These are phyloP conservation scores for Dendrobium officinale DNA, from an alignment of 106 monocot genomes.

Conservation along the genomic window DNA sequence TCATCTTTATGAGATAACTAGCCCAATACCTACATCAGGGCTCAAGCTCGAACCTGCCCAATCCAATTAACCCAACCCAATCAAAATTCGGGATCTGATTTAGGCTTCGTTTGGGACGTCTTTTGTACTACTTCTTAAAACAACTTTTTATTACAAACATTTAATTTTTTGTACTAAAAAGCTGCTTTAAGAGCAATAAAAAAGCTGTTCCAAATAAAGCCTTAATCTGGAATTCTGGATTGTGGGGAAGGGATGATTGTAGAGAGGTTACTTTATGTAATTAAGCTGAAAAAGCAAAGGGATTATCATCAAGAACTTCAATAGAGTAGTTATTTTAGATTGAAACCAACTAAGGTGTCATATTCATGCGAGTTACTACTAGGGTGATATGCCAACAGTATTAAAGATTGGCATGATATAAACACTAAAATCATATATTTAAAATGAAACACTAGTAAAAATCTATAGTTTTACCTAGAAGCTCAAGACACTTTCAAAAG, in stretches of 20 bases:
- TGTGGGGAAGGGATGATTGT: no score
- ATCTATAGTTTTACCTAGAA: neutral
- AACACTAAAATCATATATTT: constrained; percentile 1
- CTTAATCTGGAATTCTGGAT: no score
- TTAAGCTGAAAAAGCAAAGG: neutral
- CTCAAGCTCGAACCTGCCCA: neutral
- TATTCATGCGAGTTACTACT: neutral
- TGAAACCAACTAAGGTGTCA: no score
- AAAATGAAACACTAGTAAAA: neutral
- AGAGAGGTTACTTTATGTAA: neutral
- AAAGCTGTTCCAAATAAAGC: no score
- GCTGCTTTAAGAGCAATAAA: no score
- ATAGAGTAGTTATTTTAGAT: neutral
- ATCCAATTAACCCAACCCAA: no score
- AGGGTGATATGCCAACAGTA: neutral
- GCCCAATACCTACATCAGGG: neutral
- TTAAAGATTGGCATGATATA: neutral
- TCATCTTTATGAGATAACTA: neutral
- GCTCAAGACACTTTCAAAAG: neutral
- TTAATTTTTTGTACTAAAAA: no score
- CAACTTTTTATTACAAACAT: no score
- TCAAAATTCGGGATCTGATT: neutral
- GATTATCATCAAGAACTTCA: neutral
- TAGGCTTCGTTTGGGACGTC: neutral
- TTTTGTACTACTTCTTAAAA: neutral